Percentiles rank a stretch among this genome's conserved stretches.
phyloP scores from a whole-genome alignment of 768 basidiomycete species.

The Russula ochroleuca region DNA sequence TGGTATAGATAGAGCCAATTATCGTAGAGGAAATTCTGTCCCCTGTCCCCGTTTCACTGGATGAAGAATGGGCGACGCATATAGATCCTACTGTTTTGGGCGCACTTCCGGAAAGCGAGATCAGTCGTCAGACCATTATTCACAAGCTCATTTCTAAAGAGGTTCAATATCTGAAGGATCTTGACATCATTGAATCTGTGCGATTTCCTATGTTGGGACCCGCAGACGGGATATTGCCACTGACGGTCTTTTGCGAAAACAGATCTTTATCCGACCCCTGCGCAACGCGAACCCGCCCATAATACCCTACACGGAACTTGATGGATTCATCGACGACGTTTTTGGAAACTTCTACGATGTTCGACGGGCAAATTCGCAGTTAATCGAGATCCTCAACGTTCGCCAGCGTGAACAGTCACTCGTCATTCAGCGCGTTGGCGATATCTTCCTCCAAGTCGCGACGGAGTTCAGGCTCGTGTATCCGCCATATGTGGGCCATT shows the following conservation, averaged over 20 bases:
- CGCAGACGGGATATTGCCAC: slow-evolving; percentile 41
- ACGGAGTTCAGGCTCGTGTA: slow-evolving; percentile 85
- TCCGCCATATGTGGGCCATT: slow-evolving; percentile 77
- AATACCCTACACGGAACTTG: slow-evolving; percentile 53
- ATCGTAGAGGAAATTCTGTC: slow-evolving; percentile 14
- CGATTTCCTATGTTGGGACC: slow-evolving; percentile 34
- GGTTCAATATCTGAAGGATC: slow-evolving; percentile 83
- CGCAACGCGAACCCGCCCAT: slow-evolving; percentile 53
- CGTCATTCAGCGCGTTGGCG: slow-evolving; percentile 80
- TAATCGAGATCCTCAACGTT: slow-evolving; percentile 84
- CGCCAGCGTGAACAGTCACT: slow-evolving; percentile 81
- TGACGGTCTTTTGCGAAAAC: slow-evolving; percentile 32
- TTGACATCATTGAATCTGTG: slow-evolving; percentile 75
- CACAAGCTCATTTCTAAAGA: slow-evolving; percentile 86
- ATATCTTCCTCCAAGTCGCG: slow-evolving; percentile 82
- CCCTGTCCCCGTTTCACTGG: slow-evolving; percentile 18
- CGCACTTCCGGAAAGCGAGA: slow-evolving; percentile 68
- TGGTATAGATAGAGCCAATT: slow-evolving; percentile 5
- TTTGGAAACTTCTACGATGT: slow-evolving; percentile 87
- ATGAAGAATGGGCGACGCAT: slow-evolving; percentile 49
- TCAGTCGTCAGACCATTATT: slow-evolving; percentile 83
- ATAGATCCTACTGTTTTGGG: slow-evolving; percentile 48
- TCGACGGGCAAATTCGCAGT: slow-evolving; percentile 72
- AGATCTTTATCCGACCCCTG: slow-evolving; percentile 54
- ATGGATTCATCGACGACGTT: slow-evolving; percentile 84